Base-by-base conservation (phyloP, 305 asterid species). In the Salvia sclarea region DNA sequence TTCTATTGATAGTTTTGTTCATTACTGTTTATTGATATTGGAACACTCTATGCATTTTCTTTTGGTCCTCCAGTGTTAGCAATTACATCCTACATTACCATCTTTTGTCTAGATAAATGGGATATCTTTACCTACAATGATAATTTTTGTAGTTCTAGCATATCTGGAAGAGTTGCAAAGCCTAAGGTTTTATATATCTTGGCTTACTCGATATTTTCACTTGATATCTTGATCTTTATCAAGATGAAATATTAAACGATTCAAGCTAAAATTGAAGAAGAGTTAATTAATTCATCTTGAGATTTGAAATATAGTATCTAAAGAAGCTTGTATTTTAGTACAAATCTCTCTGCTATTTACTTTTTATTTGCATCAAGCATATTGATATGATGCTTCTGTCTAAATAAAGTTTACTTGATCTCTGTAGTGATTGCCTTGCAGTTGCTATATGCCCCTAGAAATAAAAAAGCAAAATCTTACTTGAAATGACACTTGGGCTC, bases 61-160 rank as follows among this genome's bases (percentile, higher is more conserved):
- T 76, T 25, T 66, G 56, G 53, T n/a, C 54, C 67, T 65, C 21
- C 70, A 68, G 7, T 38, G 7, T 22, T 60, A 35, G 68, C 49
- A 64, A 41, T 31, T 69, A 24, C 31, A 24, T 53, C 64, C 54
- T 49, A 40, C 38, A 14, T 16, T 35, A 68, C 43, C n/a, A 14
- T 28, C 37, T 14, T 25, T 20, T 9, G 3, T 30, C 60, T 44
- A 11, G 63, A 40, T 66, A 60, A 47, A 49, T 30, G 33, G 50
- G 35, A 69, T 9, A 47, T 59, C 16, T 50, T 58, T 24, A 61
- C 24, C 76, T 73, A n/a, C 66, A 38, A 0, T 33, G 28, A 44
- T 58, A 53, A 20, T 12, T 47, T 68, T 57, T 6, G 41, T 18
- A 31, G 56, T 25, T 52, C 17, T 57, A 65, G 10, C 64, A 40